These are phyloP conservation scores for Kurtzmaniella fragi DNA, from an alignment of 805 yeast genomes.

Conservation along the genomic window DNA sequence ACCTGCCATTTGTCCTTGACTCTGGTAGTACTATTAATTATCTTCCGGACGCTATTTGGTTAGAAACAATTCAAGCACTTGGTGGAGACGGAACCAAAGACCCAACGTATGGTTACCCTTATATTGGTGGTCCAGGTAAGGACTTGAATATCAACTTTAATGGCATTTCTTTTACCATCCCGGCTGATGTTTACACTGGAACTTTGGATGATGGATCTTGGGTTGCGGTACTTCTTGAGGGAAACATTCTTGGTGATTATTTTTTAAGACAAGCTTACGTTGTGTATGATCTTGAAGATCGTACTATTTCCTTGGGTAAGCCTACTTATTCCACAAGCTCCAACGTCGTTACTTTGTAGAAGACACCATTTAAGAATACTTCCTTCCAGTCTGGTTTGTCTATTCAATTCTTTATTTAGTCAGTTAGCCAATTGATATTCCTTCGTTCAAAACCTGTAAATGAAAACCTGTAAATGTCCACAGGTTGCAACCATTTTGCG, in stretches of 20 bases:
- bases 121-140: no score
- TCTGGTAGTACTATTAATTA: conserved; percentile 2
- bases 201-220: conserved; percentile 6
- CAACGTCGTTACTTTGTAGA: conserved; percentile 2
- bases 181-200: conserved; percentile 29
- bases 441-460: no score
- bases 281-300: conserved; percentile 22
- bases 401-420: no score
- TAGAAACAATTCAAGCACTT: background rate
- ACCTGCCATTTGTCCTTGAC: background rate
- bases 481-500: no score
- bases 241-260: conserved; percentile 16
- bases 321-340: conserved; percentile 10
- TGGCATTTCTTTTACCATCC: conserved; percentile 49
- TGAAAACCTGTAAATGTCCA: no score
- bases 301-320: conserved; percentile 20
- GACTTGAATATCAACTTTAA: conserved; percentile 59
- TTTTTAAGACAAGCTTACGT: conserved; percentile 22
- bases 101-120: no score
- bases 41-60: background rate
- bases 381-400: no score
- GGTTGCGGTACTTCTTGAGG: background rate
- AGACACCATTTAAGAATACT: no score
- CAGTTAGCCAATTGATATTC: no score
- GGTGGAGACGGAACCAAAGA: background rate